A percentile compares a stretch with the other conserved stretches of the same genome.
Evolutionary conservation across 306 rosid genomes (phyloP).

Genomic region (Mimosa bimucronata): DNA sequence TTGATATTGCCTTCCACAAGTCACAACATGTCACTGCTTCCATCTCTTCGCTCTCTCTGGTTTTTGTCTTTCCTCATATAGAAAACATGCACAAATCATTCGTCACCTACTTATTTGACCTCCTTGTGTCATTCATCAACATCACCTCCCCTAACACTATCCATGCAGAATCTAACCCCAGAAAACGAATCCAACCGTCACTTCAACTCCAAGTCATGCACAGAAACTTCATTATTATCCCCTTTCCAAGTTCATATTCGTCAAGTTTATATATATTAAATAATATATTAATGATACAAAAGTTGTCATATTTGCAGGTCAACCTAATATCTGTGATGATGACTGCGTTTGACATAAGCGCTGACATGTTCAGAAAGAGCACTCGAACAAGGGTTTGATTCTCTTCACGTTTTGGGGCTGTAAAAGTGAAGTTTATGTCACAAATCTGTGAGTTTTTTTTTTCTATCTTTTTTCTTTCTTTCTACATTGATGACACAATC

Average conservation of each 20-base stretch:
- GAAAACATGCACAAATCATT: slow-evolving; percentile 15
- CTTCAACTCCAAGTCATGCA: slow-evolving; percentile 9
- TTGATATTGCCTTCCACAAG: neutral
- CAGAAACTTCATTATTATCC: neutral
- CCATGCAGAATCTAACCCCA: slow-evolving; percentile 11
- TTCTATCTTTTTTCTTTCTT: neutral
- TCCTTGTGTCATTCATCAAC: neutral
- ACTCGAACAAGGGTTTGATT: slow-evolving; percentile 39
- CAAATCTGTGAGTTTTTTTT: neutral
- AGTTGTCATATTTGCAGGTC: neutral
- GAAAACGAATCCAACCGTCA: neutral
- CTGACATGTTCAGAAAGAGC: slow-evolving; percentile 20
- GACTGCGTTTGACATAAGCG: slow-evolving; percentile 23
- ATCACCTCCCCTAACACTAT: neutral
- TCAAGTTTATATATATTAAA: neutral
- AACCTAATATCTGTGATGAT: slow-evolving; percentile 1
- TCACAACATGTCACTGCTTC: neutral
- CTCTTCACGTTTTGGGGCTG: slow-evolving; percentile 24
- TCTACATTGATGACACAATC: slow-evolving; percentile 12
- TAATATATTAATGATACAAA: neutral
- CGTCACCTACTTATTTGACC: neutral
- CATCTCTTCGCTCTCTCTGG: neutral
- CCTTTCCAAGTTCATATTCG: neutral
- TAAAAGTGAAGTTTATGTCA: neutral
- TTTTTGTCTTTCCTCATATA: slow-evolving; percentile 35